Evolutionary conservation across 2,329 filamentous ascomycete genomes (phyloP), one percentile per base, ranked within the genome.

Genomic region (Sphaerostilbella broomeana): DNA sequence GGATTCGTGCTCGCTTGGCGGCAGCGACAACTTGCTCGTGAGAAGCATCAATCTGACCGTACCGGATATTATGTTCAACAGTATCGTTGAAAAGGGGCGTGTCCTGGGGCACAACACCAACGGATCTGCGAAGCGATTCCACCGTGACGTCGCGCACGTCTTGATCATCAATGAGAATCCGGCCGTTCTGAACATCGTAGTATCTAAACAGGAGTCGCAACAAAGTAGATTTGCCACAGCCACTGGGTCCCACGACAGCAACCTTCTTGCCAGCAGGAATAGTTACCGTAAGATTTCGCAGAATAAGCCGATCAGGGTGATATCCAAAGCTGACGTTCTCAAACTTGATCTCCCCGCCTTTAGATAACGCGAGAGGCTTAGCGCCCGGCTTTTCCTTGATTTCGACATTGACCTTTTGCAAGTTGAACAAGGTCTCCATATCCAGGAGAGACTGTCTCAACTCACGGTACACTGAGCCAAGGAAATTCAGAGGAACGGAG

Each of bases 51-150:
- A 97, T 75, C 49, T 84, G 77, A 35, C 92, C 92, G 59, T 98
- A 98, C 47, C 80, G 83, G 54, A 98, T 95, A 59, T 98, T 98
- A 61, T 95, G 87, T 57, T 85, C 84, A 43, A 98, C 90, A 0
- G 88, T 92, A 56, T 95, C 88, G 60, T 98, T 98, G 70, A 98
- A 98, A 1, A 98, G 72, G 0, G 92, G 89, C 0, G 92, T 97
- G 52, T 98, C 92, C 59, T 98, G 94, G 0, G 92, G 92, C 1
- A 98, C 92, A 12, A 98, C 90, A 16, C 92, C 92, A 47, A 98
- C 97, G 3, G 84, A 76, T 48, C 77, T 78, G 6, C 92, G 80
- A 19, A 98, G 69, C 24, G 85, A 94, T 38, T 94, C 86, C 2
- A 97, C 62, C 9, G 73, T 81, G 2, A 98, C 82, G 43, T 86